These are phyloP conservation scores for Cyclocybe cylindracea DNA, from an alignment of 768 basidiomycete genomes.

Conservation along the genomic window DNA sequence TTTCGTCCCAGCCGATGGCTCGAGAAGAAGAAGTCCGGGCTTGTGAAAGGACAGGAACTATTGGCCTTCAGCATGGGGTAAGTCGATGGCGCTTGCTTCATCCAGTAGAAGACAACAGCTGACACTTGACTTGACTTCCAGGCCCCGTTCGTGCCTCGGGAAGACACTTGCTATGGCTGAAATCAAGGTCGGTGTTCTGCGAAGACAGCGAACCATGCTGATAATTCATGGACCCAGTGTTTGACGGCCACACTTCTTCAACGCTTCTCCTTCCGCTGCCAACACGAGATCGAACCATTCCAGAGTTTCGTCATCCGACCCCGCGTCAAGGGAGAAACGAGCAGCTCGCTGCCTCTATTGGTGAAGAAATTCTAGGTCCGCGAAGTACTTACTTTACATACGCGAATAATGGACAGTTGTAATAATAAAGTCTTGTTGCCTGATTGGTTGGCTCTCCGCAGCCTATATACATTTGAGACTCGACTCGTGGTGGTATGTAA, in stretches of 20 bases:
- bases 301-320: constrained; percentile 69
- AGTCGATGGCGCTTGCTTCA: constrained; percentile 12
- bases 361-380: constrained; percentile 37
- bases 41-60: constrained; percentile 40
- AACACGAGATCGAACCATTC: constrained; percentile 57
- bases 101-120: constrained; percentile 3
- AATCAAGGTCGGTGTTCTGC: constrained; percentile 48
- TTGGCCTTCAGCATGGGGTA: constrained; percentile 64
- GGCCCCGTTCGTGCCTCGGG: constrained; percentile 63
- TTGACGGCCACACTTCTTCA: constrained; percentile 51
- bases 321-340: constrained; percentile 49
- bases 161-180: constrained; percentile 59
- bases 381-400: not conserved
- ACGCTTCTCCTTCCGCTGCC: constrained; percentile 55
- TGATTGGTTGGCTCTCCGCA: not conserved
- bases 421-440: not conserved
- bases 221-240: constrained; percentile 19
- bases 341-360: constrained; percentile 58
- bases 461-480: too few species aligned
- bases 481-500: too few species aligned
- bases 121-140: constrained; percentile 21
- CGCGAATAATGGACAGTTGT: not conserved
- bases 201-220: not conserved
- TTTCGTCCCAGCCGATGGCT: constrained; percentile 71
- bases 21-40: constrained; percentile 27